Base-by-base conservation (phyloP, 768 basidiomycete species). In the Cystobasidium ongulense region DNA sequence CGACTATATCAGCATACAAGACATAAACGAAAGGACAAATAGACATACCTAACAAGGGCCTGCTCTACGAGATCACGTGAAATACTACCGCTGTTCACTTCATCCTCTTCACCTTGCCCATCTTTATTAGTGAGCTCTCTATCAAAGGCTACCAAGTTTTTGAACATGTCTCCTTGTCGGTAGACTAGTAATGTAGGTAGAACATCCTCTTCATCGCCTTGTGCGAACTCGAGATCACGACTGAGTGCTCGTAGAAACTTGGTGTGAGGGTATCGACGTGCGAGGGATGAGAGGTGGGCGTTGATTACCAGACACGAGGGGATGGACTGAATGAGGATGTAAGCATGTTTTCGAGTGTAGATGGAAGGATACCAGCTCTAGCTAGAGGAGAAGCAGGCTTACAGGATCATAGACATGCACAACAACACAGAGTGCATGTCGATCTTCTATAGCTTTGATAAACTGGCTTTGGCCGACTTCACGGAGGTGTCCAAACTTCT, bases 111-210 rank as follows among this genome's bases (percentile, higher is more conserved):
- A 31, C 72, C 72, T 15, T 43, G 43, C 35, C 50, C 39, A 33
- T 75, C 70, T 0, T 23, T 62, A 11, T 46, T 25, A 1, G n/a
- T 31, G 35, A 73, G 2, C 18, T 79, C 79, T 23, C 65, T 52
- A 25, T 78, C 79, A 59, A 78, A 67, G 53, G 78, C 50, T 1
- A 79, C 74, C 57, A 78, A 74, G 5, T 70, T 76, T 33, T 72
- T 59, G 63, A 76, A 74, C 43, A 77, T 57, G 11, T 78, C 77
- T 17, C 78, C 79, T 7, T 50, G 71, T 21, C 77, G 72, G 72
- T 79, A 79, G 23, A 79, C 64, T 10, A 79, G 61, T 33, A 79
- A 61, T 23, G 79, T 79, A 21, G 79, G 79, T 2, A 79, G 72
- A 0, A 76, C 73, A 41, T 77, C 77, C 39, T 75, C 78, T 54